Evolutionary conservation across 2,329 filamentous ascomycete species (phyloP).

Genomic region (Beauveria medogensis): DNA sequence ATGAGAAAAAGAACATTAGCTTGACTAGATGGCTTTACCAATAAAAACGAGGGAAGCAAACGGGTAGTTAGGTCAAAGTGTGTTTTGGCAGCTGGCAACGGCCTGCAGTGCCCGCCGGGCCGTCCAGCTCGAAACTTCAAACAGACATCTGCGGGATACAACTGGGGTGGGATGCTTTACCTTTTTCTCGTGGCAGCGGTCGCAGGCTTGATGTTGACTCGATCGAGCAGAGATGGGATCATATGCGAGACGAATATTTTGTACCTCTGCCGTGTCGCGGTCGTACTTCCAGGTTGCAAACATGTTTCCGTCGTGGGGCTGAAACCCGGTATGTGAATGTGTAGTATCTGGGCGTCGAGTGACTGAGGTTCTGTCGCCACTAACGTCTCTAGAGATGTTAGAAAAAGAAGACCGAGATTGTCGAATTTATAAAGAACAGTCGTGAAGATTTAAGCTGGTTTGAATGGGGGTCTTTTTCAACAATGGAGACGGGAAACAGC

Average conservation of each 20-base stretch:
- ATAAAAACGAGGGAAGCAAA: background rate
- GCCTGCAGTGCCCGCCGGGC: background rate
- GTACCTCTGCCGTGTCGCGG: constrained; percentile 29
- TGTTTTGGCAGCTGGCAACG: background rate
- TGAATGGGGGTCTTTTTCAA: background rate
- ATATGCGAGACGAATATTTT: constrained; percentile 27
- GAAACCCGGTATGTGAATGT: background rate
- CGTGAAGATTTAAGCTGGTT: background rate
- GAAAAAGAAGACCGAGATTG: background rate
- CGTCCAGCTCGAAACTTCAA: background rate
- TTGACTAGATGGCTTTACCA: background rate
- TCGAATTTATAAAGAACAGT: background rate
- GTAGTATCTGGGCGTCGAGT: background rate
- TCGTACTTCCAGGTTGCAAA: constrained; percentile 33
- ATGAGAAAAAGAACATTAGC: background rate
- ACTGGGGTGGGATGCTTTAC: constrained; percentile 15
- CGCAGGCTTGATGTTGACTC: constrained; percentile 31
- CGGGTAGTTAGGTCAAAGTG: background rate
- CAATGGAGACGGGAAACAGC: constrained; percentile 1
- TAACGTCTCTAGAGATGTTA: background rate
- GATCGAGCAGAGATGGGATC: constrained; percentile 30
- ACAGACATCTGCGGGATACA: background rate
- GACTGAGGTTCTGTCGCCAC: background rate
- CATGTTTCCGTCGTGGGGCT: constrained; percentile 17
- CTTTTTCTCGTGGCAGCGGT: constrained; percentile 32